Evolutionary conservation across 176 grass and related monocot genomes (phyloP), one percentile per base, ranked within the genome.

Genomic region (Rhynchospora pubera): DNA sequence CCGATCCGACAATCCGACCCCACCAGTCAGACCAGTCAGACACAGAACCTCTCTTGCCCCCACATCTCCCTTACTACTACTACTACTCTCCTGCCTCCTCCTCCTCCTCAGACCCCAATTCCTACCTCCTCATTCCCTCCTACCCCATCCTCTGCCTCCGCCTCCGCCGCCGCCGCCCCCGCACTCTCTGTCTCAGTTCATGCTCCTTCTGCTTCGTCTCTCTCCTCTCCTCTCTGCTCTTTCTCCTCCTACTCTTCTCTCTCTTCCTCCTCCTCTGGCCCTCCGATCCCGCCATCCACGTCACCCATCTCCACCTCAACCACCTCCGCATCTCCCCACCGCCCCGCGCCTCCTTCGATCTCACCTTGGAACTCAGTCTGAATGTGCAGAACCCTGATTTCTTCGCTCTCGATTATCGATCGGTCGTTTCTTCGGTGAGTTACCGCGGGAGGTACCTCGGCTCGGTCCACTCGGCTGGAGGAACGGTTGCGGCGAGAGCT

Each of bases 361-460:
- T 96, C 30, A 87, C 88, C 69, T 55, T 87, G 11, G 72, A 47
- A 84, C 86, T 96, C 58, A 85, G 83, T 65, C 67, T 87, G 47
- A 83, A 82, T 50, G 88, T 96, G 30, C 82, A 83, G 28, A 96
- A 96, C 82, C 88, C 88, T 18, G 88, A 92, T 87, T 30, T 96
- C 57, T 92, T 96, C 78, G 85, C 84, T 68, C 84, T 97, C 51
- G 76, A 86, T 59, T 97, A 97, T 62, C 0, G 5, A 77, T 89
- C 75, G 79, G 85, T 97, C 34, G 88, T 83, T 84, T 73, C 85
- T 45, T 52, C 47, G 83, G 69, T 91, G 77, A 89, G 77, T 14
- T 97, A 97, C 83, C 86, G 91, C n/a, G 91, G 93, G 43, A 13
- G 5, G 70, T 62, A 4, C 21, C 87, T 93, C 9, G 93, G 93